Evolutionary conservation across 805 yeast species (phyloP).

Genomic region (Nakazawaea peltata): DNA sequence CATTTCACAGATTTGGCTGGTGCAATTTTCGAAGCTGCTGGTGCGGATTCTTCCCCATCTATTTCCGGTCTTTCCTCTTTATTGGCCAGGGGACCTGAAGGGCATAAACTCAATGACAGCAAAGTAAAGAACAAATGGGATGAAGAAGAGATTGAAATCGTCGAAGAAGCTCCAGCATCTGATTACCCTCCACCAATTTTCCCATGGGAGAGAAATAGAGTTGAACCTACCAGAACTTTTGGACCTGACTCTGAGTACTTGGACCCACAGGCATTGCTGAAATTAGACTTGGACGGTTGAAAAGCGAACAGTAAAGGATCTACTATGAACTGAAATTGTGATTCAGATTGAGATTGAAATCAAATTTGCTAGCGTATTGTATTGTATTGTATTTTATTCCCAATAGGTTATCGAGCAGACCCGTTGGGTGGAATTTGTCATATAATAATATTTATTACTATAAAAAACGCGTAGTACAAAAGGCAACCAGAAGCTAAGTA

Average conservation of each 20-base stretch:
- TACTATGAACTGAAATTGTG: too few relatives aligned
- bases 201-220: slow-evolving; percentile 24
- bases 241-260: slow-evolving; percentile 4
- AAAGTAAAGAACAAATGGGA: slow-evolving; percentile 17
- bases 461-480: too few relatives aligned
- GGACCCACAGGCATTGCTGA: neutral
- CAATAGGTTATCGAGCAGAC: too few relatives aligned
- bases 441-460: too few relatives aligned
- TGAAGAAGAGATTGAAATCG: slow-evolving; percentile 1
- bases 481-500: too few relatives aligned
- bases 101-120: slow-evolving; percentile 21
- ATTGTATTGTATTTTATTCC: too few relatives aligned
- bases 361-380: too few relatives aligned
- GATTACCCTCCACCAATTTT: slow-evolving; percentile 25
- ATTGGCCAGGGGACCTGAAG: slow-evolving; percentile 21
- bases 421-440: too few relatives aligned
- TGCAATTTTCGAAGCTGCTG: slow-evolving; percentile 11
- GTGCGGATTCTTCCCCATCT: slow-evolving; percentile 9
- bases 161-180: slow-evolving; percentile 9
- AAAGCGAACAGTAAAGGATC: neutral
- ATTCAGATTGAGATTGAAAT: too few relatives aligned
- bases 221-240: slow-evolving; percentile 6
- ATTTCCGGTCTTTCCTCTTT: neutral
- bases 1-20: slow-evolving; percentile 13
- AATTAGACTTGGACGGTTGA: neutral